Base-by-base conservation (phyloP, 2,329 filamentous ascomycete species). In the Macrophomina pseudophaseolina region DNA sequence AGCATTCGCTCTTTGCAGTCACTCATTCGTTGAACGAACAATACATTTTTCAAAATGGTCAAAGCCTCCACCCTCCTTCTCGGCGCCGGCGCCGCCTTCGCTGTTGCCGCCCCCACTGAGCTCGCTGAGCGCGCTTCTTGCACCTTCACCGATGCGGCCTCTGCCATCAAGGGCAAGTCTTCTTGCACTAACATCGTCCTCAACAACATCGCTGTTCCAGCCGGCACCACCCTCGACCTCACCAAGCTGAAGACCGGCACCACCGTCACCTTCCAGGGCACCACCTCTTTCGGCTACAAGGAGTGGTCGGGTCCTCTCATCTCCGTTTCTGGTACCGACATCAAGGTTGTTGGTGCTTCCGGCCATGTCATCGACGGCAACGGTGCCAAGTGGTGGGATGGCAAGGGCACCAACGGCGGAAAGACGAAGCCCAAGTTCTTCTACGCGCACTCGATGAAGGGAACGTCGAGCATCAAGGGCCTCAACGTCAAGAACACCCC, bases 401-500 rank as follows among this genome's bases (percentile, higher is more conserved):
- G 80, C 9, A 70, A 80, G 16, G 82, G 82, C 18, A 77, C 75
- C 18, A 84, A 84, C 65, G 81, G 82, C 18, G 81, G 81, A 4
- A 72, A 74, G 48, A 65, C 67, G 4, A 79, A 80, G 75, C 56
- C 49, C 32, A 63, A 56, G 30, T 64, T 49, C 56, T 63, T 67
- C 32, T 68, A 62, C 40, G 49, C 60, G 28, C 59, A 52, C 40
- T 72, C 68, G 38, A 71, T 73, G 6, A 73, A 74, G 48, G 40
- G 52, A 16, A 71, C 73, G 68, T 75, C 74, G 58, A 72, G 72
- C 23, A 71, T 76, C 74, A 78, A 74, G 30, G 77, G 79, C 66
- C 73, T 87, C 56, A 84, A 83, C 68, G 79, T 87, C 69, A 79
- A 82, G 73, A 86, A 87, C 75, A 82, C 83, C 12, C 85, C 85